These are phyloP conservation scores for Leucocoprinus leucothites DNA, from an alignment of 768 basidiomycete genomes.

Conservation along the genomic window DNA sequence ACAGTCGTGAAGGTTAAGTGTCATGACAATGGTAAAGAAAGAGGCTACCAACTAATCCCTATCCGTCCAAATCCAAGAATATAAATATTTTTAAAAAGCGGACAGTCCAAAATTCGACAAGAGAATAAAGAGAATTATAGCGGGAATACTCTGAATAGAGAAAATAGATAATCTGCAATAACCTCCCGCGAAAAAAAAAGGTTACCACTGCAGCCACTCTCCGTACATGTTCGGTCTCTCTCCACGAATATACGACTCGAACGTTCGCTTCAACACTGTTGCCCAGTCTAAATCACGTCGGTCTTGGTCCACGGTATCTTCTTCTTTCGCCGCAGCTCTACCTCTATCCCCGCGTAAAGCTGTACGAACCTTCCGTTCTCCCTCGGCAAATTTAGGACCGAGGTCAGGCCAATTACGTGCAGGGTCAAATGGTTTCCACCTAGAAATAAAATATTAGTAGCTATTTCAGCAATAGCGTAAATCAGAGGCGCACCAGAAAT, in stretches of 20 bases:
- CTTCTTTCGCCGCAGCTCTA: conserved; percentile 37
- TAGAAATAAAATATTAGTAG: conserved; percentile 25
- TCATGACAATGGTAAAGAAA: neutral
- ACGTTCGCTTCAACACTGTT: conserved; percentile 91
- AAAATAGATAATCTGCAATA: neutral
- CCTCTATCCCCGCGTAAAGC: conserved; percentile 21
- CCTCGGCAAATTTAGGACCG: conserved; percentile 71
- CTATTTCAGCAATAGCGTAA: neutral
- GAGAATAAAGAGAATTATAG: neutral
- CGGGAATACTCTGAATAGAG: neutral
- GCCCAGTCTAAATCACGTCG: conserved; percentile 87
- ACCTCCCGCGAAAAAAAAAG: neutral
- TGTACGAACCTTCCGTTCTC: conserved; percentile 65
- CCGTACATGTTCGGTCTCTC: conserved; percentile 97
- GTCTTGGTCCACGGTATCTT: conserved; percentile 56
- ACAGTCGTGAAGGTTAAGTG: conserved; percentile 4
- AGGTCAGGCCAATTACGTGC: conserved; percentile 95
- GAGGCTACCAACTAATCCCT: neutral
- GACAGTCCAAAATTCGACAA: neutral
- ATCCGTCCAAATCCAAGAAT: neutral
- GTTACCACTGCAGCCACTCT: conserved; percentile 65
- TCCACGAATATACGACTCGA: conserved; percentile 88
- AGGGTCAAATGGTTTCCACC: conserved; percentile 97
- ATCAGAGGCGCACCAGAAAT: conserved; percentile 64
- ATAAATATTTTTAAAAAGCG: neutral